These are phyloP conservation scores for Cystobasidium ongulense DNA, from an alignment of 768 basidiomycete species.

Conservation along the genomic window DNA sequence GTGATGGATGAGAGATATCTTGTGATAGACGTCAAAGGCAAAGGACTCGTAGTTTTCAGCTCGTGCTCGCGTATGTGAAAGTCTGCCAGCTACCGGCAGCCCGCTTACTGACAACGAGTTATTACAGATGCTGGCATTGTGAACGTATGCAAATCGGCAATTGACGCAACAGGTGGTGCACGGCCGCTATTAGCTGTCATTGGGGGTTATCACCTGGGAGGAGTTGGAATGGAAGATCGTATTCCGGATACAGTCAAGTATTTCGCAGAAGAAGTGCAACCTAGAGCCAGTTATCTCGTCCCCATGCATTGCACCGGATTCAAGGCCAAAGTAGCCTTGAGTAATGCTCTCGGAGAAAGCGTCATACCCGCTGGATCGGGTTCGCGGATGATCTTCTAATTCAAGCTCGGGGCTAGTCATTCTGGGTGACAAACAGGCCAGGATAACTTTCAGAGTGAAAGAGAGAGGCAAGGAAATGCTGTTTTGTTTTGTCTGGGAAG, in stretches of 20 bases:
- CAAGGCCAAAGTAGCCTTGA: conserved; percentile 63
- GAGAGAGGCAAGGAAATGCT: no score
- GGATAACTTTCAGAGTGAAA: background rate
- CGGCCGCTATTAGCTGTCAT: conserved; percentile 69
- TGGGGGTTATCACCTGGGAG: conserved; percentile 75
- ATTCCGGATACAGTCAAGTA: conserved; percentile 65
- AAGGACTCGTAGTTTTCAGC: conserved; percentile 73
- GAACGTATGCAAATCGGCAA: conserved; percentile 68
- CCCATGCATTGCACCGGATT: conserved; percentile 84
- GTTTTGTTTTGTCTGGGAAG: no score
- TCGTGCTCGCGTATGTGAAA: conserved; percentile 53
- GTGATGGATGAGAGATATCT: conserved; percentile 78
- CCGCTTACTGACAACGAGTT: background rate
- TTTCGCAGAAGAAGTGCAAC: conserved; percentile 55
- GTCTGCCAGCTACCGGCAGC: background rate
- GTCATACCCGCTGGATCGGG: conserved; percentile 73
- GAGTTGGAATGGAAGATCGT: conserved; percentile 57
- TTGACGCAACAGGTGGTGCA: conserved; percentile 53
- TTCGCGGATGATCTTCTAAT: conserved; percentile 54
- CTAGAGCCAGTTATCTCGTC: conserved; percentile 61
- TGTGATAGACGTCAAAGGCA: conserved; percentile 66
- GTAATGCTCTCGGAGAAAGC: conserved; percentile 61
- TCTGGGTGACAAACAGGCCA: background rate
- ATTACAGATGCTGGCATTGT: conserved; percentile 63
- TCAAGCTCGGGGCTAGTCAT: background rate